These are phyloP conservation scores for Psilocybe tampanensis DNA, from an alignment of 768 basidiomycete genomes.

Conservation along the genomic window DNA sequence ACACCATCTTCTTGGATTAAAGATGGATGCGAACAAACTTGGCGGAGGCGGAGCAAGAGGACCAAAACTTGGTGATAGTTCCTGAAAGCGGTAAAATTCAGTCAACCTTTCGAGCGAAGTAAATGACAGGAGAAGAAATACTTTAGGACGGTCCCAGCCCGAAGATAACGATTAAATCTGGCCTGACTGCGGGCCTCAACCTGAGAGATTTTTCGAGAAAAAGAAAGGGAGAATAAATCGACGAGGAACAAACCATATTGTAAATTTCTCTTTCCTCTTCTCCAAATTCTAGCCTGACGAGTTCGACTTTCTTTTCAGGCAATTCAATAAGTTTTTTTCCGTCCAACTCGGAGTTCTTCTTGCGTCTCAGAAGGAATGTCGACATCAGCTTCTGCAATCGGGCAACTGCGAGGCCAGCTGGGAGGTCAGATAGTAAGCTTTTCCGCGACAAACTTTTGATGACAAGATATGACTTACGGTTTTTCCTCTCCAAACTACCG, in stretches of 20 bases:
- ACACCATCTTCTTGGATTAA: conserved; percentile 60
- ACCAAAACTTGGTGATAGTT: conserved; percentile 61
- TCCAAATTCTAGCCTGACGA: conserved; percentile 58
- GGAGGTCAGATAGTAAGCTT: background rate
- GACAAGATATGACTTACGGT: conserved; percentile 40
- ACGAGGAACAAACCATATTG: conserved; percentile 47
- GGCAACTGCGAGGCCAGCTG: conserved; percentile 54
- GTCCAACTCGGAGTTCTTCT: conserved; percentile 64
- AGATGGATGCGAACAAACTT: conserved; percentile 69
- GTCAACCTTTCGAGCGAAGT: background rate
- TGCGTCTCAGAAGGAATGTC: conserved; percentile 59
- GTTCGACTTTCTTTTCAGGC: conserved; percentile 53
- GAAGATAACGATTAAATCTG: conserved; percentile 63
- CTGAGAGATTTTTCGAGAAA: conserved; percentile 24
- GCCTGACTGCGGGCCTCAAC: conserved; percentile 57
- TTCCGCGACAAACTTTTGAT: conserved; percentile 1
- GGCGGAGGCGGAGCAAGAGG: conserved; percentile 56
- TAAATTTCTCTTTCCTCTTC: conserved; percentile 69
- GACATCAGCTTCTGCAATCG: conserved; percentile 62
- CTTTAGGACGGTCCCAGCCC: conserved; percentile 71
- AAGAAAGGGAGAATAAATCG: background rate
- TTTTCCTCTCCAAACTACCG: conserved; percentile 46
- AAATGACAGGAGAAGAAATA: conserved; percentile 21
- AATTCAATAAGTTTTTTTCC: conserved; percentile 71
- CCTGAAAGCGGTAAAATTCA: conserved; percentile 24